Percentiles rank a stretch among this genome's conserved stretches.
phyloP scores from a whole-genome alignment of 306 rosid genomes.

The Neltuma alba region DNA sequence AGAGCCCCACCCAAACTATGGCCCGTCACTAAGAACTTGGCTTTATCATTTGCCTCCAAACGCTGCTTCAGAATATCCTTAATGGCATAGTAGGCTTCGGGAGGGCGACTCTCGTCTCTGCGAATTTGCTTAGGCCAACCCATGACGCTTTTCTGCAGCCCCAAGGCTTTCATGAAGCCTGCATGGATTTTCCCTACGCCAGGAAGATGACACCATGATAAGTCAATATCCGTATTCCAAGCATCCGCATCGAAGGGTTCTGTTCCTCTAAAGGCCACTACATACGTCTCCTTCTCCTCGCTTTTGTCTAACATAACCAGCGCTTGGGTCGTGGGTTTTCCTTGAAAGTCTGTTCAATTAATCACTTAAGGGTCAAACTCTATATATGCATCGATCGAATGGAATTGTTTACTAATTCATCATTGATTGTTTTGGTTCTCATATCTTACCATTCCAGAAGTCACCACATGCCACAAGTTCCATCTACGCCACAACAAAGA shows the following conservation, averaged over 20 bases:
- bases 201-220: conserved; percentile 61
- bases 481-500: no score
- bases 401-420: no score
- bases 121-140: conserved; percentile 52
- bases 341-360: conserved; percentile 48
- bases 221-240: conserved; percentile 54
- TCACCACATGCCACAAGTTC: conserved; percentile 47
- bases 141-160: conserved; percentile 33
- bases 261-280: conserved; percentile 74
- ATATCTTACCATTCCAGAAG: conserved; percentile 71
- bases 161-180: conserved; percentile 75
- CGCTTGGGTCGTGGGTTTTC: conserved; percentile 65
- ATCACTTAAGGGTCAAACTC: no score
- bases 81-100: conserved; percentile 53
- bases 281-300: conserved; percentile 46
- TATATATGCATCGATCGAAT: no score
- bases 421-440: no score
- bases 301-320: no score
- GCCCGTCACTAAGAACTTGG: conserved; percentile 52
- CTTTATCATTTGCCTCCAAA: conserved; percentile 2
- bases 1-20: conserved; percentile 37
- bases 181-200: conserved; percentile 60
- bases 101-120: not conserved
- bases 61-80: conserved; percentile 35
- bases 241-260: conserved; percentile 63